Percentiles rank a stretch among this genome's conserved stretches.
Conservation (phyloP, 2,329 filamentous ascomycete genomes). For the Tolypocladium ovalisporum region DNA sequence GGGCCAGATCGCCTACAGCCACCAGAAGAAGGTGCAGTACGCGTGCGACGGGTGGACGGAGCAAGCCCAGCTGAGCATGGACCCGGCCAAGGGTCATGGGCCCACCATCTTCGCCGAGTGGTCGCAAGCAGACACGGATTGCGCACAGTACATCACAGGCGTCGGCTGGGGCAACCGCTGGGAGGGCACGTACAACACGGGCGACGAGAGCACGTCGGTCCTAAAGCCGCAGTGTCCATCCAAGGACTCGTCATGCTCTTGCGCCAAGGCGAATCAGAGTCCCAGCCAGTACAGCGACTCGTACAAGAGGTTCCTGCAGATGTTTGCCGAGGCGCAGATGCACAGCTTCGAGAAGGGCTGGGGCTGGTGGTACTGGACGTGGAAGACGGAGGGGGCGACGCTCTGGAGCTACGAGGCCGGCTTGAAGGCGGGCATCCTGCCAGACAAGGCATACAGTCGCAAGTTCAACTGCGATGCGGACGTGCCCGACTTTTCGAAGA, state of each 20-base stretch:
- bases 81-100: constrained; percentile 71
- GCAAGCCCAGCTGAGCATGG: constrained; percentile 63
- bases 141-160: constrained; percentile 76
- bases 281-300: constrained; percentile 52
- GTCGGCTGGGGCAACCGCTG: constrained; percentile 81
- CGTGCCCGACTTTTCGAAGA: constrained; percentile 40
- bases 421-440: constrained; percentile 67
- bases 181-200: constrained; percentile 74
- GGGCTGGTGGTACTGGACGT: constrained; percentile 99
- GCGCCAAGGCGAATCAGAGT: constrained; percentile 65
- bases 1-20: constrained; percentile 70
- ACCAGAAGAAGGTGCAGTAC: constrained; percentile 75
- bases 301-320: constrained; percentile 79
- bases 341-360: constrained; percentile 81
- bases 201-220: constrained; percentile 49
- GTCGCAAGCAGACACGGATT: constrained; percentile 96
- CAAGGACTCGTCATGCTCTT: constrained; percentile 55
- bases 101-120: constrained; percentile 94
- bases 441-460: constrained; percentile 58
- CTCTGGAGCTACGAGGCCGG: constrained; percentile 93
- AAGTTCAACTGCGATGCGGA: constrained; percentile 55
- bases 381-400: constrained; percentile 75
- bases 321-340: constrained; percentile 96
- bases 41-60: constrained; percentile 80
- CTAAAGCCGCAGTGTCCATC: constrained; percentile 66